Conservation (phyloP, 164 flowering plant species). For the Liriodendron chinense region DNA sequence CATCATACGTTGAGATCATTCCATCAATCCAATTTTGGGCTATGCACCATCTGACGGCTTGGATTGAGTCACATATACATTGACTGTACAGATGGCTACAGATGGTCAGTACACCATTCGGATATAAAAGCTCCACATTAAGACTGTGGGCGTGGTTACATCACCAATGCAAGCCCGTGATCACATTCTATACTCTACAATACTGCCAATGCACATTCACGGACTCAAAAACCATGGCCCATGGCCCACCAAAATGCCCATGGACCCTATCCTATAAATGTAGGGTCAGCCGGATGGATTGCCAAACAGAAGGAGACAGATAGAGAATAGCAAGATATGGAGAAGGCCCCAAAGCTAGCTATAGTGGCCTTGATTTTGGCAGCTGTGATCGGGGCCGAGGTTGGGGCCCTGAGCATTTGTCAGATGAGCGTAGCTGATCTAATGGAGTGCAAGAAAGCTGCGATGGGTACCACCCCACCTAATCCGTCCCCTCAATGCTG, state of each 20-base stretch:
- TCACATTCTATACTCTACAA: background rate
- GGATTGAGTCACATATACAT: too few relatives aligned
- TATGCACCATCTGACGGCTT: too few relatives aligned
- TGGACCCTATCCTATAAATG: background rate
- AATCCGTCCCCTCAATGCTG: conserved; percentile 40
- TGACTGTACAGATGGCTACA: too few relatives aligned
- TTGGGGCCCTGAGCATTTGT: background rate
- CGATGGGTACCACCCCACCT: background rate
- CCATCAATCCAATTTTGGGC: too few relatives aligned
- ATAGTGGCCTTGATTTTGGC: background rate
- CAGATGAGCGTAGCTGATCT: background rate
- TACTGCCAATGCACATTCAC: background rate
- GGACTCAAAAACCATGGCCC: background rate
- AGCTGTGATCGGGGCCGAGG: background rate
- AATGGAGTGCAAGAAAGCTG: background rate
- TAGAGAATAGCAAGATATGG: background rate
- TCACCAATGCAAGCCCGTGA: background rate
- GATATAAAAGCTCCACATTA: too few relatives aligned
- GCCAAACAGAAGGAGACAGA: background rate
- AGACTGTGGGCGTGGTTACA: background rate
- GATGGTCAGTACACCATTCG: too few relatives aligned
- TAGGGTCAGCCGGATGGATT: background rate
- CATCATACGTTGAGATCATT: too few relatives aligned
- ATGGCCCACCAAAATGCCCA: background rate
- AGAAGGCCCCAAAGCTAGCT: background rate